These are phyloP conservation scores for Boletus nobilissimus DNA, from an alignment of 1,284 basidiomycete species.

Conservation along the genomic window DNA sequence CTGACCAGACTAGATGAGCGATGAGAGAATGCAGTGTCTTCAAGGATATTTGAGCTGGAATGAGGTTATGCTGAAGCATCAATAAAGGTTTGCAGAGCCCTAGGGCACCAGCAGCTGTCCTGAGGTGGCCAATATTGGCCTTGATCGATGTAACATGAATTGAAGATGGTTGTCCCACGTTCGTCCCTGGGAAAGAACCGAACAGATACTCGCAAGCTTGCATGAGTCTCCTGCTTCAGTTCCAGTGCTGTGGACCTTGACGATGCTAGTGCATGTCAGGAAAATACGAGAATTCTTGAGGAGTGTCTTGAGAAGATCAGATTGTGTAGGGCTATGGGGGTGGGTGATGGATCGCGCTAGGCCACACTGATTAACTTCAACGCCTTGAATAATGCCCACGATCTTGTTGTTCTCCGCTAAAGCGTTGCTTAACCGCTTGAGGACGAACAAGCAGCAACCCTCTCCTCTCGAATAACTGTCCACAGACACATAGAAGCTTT, in stretches of 20 bases:
- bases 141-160: slow-evolving; percentile 77
- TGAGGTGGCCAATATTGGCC: slow-evolving; percentile 77
- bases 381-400: slow-evolving; percentile 71
- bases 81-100: slow-evolving; percentile 76
- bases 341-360: slow-evolving; percentile 74
- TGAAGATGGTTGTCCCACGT: slow-evolving; percentile 57
- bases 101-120: slow-evolving; percentile 78
- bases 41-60: slow-evolving; percentile 71
- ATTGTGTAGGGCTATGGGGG: slow-evolving; percentile 71
- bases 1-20: slow-evolving; percentile 56
- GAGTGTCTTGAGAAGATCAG: slow-evolving; percentile 60
- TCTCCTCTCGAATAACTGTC: slow-evolving; percentile 80
- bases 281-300: slow-evolving; percentile 58
- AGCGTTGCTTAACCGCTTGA: slow-evolving; percentile 76
- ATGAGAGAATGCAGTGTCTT: slow-evolving; percentile 66
- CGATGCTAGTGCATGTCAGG: slow-evolving; percentile 61
- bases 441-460: slow-evolving; percentile 75
- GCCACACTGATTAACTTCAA: slow-evolving; percentile 77
- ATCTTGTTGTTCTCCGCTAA: slow-evolving; percentile 71
- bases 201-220: slow-evolving; percentile 70
- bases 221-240: slow-evolving; percentile 75
- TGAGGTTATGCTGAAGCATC: slow-evolving; percentile 66
- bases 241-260: slow-evolving; percentile 80
- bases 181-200: slow-evolving; percentile 59
- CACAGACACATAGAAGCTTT: slow-evolving; percentile 74